Base-by-base conservation (phyloP, 148 eudicot genomes). In the Selenicereus undatus region DNA sequence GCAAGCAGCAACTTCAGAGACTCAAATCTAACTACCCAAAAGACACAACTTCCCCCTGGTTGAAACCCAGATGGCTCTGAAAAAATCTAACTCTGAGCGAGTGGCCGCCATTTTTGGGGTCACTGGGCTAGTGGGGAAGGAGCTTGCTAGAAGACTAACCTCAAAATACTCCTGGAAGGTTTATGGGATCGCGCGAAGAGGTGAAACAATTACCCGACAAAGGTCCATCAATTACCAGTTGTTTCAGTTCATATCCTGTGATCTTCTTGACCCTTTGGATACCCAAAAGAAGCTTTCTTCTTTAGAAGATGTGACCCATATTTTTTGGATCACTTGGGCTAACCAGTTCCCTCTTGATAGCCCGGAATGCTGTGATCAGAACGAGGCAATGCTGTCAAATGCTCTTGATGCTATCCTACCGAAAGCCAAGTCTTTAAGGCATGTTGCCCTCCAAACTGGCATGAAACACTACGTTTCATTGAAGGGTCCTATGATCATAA, bases 251-350 rank as follows among this genome's bases (percentile, higher is more conserved):
- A 88, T 95, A 30, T 86, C 93, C 0, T 95, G 98, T 83, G 93
- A 95, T 81, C 91, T 95, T 60, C 81, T 89, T 14, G 82, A 89
- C 86, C 85, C 88, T 26, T 16, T 39, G 14, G 91, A 95, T 22
- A 84, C 92, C 26, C 83, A 68, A 16, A 65, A 80, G 29, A 93
- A 87, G 88, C 89, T 95, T 10, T 87, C 91, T 69, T 71, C 32
- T 3, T 83, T 95, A 76, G 79, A 81, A 13, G 94, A 91, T n/a
- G 90, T 88, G 72, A 95, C 97, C 21, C 97, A 95, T 56, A 50
- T 95, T 18, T 95, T 89, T 54, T 95, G 97, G 97, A 86, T 93
- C 84, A 95, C 98, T 20, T 95, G 98, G 98, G 96, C 97, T 27
- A 87, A 81, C 82, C 85, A 90, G 36, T 93, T 79, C 79, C 97